Evolutionary conservation across 2,329 filamentous ascomycete species (phyloP).

Genomic region (Arachnopeziza araneosa): DNA sequence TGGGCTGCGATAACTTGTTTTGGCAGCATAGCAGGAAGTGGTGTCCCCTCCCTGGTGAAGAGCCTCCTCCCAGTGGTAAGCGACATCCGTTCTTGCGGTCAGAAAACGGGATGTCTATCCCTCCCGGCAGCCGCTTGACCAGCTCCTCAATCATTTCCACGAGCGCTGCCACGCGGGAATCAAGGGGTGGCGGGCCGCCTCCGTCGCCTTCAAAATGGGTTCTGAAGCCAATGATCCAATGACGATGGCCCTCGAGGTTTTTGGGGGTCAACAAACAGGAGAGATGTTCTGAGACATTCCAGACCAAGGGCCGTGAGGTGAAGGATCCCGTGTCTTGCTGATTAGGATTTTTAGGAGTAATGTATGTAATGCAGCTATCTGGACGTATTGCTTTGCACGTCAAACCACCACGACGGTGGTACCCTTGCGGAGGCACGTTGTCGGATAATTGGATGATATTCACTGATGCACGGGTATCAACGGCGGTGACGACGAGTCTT

Average conservation of each 20-base stretch:
- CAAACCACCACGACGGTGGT: conserved; percentile 6
- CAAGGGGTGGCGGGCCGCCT: neutral
- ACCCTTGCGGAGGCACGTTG: conserved; percentile 16
- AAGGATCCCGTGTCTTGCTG: neutral
- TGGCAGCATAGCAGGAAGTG: too few relatives aligned
- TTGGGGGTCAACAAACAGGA: neutral
- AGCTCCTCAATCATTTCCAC: neutral
- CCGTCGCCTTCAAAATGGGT: neutral
- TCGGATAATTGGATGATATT: conserved; percentile 17
- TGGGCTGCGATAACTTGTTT: too few relatives aligned
- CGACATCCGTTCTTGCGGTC: too few relatives aligned
- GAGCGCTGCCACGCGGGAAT: neutral
- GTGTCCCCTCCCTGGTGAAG: too few relatives aligned
- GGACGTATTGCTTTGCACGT: neutral
- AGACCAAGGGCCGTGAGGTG: neutral
- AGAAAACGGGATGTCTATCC: neutral
- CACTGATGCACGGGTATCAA: conserved; percentile 2
- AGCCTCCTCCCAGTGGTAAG: too few relatives aligned
- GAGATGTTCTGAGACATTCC: neutral
- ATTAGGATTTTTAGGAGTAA: neutral
- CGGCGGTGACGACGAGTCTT: neutral
- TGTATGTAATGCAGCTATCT: neutral
- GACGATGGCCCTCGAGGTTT: neutral
- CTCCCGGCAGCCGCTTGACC: neutral
- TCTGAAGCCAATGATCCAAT: neutral